Percentiles rank a stretch among this genome's conserved stretches.
Evolutionary conservation across 129 eudicot genomes (phyloP).

Genomic region (Centaurea solstitialis): DNA sequence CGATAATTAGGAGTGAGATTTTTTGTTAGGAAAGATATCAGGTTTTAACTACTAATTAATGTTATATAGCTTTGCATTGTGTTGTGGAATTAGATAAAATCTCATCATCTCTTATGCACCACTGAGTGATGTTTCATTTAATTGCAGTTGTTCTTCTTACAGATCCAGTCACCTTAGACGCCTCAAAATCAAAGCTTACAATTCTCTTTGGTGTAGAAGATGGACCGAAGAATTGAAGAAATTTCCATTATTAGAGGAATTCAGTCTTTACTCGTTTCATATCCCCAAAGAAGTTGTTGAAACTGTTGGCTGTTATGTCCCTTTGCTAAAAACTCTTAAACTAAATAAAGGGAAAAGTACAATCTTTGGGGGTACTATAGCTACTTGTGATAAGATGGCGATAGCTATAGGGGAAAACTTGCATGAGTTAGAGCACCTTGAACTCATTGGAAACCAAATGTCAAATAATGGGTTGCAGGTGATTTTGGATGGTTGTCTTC

Average conservation of each 20-base stretch:
- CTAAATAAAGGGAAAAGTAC: no score
- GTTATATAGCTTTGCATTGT: background rate
- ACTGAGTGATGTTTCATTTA: background rate
- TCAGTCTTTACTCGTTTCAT: background rate
- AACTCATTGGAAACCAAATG: no score
- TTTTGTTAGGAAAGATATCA: background rate
- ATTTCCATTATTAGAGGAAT: constrained; percentile 22
- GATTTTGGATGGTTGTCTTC: constrained; percentile 21
- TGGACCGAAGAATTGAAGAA: constrained; percentile 10
- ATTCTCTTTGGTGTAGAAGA: background rate
- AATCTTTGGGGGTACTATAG: no score
- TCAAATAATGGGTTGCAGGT: constrained; percentile 8
- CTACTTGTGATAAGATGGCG: no score
- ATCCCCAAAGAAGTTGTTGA: no score
- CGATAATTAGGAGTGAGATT: background rate
- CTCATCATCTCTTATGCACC: background rate
- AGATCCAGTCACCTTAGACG: constrained; percentile 19
- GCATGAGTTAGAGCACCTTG: no score
- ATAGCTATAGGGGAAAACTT: constrained; percentile 15
- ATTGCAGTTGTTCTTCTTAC: background rate
- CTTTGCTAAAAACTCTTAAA: no score
- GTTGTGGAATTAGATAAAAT: no score
- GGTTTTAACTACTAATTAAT: background rate
- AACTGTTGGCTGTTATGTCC: no score
- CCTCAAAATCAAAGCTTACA: background rate